Base-by-base conservation (phyloP, 106 monocot species). In the Dioscorea dumetorum region DNA sequence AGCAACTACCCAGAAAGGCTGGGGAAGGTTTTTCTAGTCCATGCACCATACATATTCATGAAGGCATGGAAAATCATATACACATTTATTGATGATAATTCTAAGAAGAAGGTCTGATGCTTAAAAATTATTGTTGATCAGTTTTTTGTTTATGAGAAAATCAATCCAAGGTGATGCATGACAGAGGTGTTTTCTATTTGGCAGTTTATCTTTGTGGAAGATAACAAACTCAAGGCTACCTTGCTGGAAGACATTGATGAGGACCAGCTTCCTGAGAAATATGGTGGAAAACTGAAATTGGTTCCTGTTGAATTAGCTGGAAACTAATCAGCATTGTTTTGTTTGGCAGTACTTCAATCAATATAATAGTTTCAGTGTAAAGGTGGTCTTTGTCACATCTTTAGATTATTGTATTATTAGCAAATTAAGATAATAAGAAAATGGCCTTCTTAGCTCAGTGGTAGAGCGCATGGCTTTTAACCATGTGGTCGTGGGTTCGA, bases 31-130 rank as follows among this genome's bases (percentile, higher is more conserved):
- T 83, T 74, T 41, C 22, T 93, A 48, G 62, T 93, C 18, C 85
- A 93, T 59, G 88, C 81, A 31, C 93, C 93, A 8, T 88, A 68
- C 64, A 62, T 93, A 34, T 93, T 93, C 66, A 75, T 83, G 85
- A 86, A 76, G 70, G 76, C 74, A 24, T 93, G 88, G 88, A 93
- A 88, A 74, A 80, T 81, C 16, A 62, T 88, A 58, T 93, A 83
- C 67, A 88, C 83, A 16, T 83, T 88, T 56, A 88, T 93, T 11
- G 93, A 93, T 50, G 72, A 93, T 22, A 88, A 81, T 50, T 85
- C 88, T 58, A 83, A 72, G 74, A 62, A 83, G 22, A 93, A 85
- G 81, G 85, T 85, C 73, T 22, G 34, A 19, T n/a, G 41, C 41
- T 54, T 54, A 19, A 54, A 28, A 41, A 41, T 41, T 41, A 6